Conservation (phyloP, 176 grass and related monocot species). For the Thalia dealbata region DNA sequence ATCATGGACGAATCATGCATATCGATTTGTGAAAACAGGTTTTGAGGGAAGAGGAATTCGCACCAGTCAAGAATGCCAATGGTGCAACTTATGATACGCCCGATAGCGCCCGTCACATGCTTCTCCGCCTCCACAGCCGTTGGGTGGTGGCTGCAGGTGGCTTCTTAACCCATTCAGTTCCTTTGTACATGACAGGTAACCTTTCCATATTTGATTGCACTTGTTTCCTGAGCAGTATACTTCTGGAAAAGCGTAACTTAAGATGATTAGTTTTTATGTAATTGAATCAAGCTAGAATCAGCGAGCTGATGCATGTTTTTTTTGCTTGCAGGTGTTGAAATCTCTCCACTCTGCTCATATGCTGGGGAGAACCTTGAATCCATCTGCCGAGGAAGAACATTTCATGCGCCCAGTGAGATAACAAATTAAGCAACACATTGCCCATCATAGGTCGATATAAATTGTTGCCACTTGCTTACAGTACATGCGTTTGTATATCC, state of each 20-base stretch:
- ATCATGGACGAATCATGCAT: background rate
- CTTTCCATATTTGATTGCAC: background rate
- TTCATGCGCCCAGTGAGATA: constrained; percentile 84
- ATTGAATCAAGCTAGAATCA: background rate
- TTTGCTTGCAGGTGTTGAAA: constrained; percentile 47
- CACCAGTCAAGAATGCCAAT: constrained; percentile 90
- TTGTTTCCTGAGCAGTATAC: background rate
- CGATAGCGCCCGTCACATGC: constrained; percentile 61
- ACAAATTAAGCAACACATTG: background rate
- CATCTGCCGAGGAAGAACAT: constrained; percentile 60
- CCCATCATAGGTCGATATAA: background rate
- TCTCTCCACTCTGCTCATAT: constrained; percentile 81
- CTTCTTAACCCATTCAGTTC: constrained; percentile 79
- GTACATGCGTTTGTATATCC: background rate
- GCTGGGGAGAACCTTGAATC: constrained; percentile 72
- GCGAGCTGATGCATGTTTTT: background rate
- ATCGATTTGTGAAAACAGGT: constrained; percentile 35
- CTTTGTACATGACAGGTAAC: constrained; percentile 76
- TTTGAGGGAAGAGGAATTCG: constrained; percentile 91
- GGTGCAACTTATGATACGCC: constrained; percentile 75
- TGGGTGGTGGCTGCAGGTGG: constrained; percentile 93
- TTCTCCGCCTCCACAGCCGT: constrained; percentile 81
- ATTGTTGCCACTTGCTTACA: background rate
- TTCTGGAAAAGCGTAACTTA: background rate
- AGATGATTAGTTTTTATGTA: background rate